A percentile compares a stretch with the other conserved stretches of the same genome.
These are phyloP conservation scores for Monosporascus sp. DNA, from an alignment of 2,329 filamentous ascomycete species.

Conservation along the genomic window DNA sequence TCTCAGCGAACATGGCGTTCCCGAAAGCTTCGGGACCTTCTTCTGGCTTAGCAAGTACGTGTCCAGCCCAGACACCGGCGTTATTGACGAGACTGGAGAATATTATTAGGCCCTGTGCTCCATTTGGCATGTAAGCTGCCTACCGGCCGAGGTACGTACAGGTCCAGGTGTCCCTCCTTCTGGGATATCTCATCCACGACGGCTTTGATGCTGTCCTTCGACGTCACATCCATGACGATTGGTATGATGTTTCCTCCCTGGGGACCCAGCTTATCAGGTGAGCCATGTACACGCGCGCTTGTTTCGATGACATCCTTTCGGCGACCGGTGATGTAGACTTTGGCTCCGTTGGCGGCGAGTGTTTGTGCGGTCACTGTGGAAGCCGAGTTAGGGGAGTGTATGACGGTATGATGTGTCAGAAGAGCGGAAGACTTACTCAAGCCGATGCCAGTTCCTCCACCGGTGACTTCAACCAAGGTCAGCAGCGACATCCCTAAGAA, in stretches of 20 bases:
- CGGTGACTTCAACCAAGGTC: slow-evolving; percentile 14
- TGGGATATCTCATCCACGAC: slow-evolving; percentile 45
- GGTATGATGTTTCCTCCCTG: slow-evolving; percentile 42
- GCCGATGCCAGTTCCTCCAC: slow-evolving; percentile 22
- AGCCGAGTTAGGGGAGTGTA: background rate
- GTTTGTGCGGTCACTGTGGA: slow-evolving; percentile 36
- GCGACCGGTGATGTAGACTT: slow-evolving; percentile 34
- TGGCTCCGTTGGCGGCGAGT: slow-evolving; percentile 37
- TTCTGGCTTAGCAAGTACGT: slow-evolving; percentile 7
- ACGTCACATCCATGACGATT: slow-evolving; percentile 39
- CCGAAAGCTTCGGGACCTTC: slow-evolving; percentile 20
- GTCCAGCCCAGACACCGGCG: slow-evolving; percentile 36
- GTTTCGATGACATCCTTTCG: slow-evolving; percentile 37
- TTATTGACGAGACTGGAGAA: slow-evolving; percentile 42
- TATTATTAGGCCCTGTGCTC: background rate
- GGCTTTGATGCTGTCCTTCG: slow-evolving; percentile 42
- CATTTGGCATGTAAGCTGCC: background rate
- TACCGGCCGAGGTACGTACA: slow-evolving; percentile 17
- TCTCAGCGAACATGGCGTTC: slow-evolving; percentile 19
- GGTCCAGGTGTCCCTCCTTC: slow-evolving; percentile 45
- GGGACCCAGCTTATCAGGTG: slow-evolving; percentile 28
- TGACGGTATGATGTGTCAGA: background rate
- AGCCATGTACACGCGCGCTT: slow-evolving; percentile 36
- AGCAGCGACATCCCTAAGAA: slow-evolving; percentile 1
- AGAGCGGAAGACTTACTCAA: slow-evolving; percentile 14